phyloP scores from a whole-genome alignment of 129 eudicot species.

The Centaurea solstitialis region DNA sequence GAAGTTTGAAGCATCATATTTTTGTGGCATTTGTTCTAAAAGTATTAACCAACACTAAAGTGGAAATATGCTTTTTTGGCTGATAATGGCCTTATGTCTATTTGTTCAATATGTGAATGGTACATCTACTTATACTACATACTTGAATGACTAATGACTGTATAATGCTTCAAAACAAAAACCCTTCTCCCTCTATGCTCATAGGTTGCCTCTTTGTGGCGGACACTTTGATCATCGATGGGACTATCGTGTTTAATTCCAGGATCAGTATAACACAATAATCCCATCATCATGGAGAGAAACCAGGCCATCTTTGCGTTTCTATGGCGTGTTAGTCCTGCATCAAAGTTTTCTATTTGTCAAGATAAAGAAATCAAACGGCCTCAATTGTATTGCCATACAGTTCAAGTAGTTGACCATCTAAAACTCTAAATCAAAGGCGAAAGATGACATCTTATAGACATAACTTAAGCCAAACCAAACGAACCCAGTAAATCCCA shows the following conservation, averaged over 20 bases:
- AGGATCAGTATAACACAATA: conserved; percentile 4
- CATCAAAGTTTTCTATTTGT: background rate
- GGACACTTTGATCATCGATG: conserved; percentile 6
- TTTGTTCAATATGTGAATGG: conserved; percentile 19
- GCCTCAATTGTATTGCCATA: conserved; percentile 1
- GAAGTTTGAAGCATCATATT: background rate
- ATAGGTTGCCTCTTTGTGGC: background rate
- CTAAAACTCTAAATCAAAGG: background rate
- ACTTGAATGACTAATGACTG: conserved; percentile 15
- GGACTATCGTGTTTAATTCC: conserved; percentile 21
- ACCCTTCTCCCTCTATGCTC: conserved; percentile 5
- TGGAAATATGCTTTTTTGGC: background rate
- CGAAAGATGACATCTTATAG: conserved; percentile 11
- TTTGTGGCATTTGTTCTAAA: background rate
- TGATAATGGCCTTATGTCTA: conserved; percentile 6
- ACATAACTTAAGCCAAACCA: background rate
- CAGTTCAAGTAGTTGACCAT: background rate
- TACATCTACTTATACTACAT: conserved; percentile 27
- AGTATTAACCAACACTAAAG: background rate
- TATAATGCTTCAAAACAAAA: conserved; percentile 8
- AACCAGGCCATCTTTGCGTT: conserved; percentile 17
- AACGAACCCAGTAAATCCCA: background rate
- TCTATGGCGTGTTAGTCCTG: conserved; percentile 10
- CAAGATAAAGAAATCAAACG: conserved; percentile 1
- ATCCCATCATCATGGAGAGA: conserved; percentile 6